Conservation (phyloP, 345 rosid species). For the Capsella bursapastoris region DNA sequence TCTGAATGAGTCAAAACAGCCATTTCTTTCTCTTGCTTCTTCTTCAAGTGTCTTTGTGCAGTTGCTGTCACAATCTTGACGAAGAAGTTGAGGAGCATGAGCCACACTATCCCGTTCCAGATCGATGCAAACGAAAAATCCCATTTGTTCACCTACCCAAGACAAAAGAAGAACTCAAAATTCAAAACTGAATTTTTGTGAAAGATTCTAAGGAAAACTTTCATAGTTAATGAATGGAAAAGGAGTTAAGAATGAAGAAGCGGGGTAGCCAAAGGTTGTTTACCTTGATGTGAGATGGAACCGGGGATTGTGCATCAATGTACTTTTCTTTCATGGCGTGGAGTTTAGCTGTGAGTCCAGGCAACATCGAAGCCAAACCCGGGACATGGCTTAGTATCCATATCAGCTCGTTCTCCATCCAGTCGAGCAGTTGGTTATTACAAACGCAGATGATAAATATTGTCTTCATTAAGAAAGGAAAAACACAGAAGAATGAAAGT, state of each 20-base stretch:
- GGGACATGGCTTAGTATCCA: slow-evolving; percentile 83
- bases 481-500: slow-evolving; percentile 16
- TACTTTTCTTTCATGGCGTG: slow-evolving; percentile 68
- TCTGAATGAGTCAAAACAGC: slow-evolving; percentile 49
- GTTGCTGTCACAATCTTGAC: slow-evolving; percentile 80
- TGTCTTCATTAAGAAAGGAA: slow-evolving; percentile 51
- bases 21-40: slow-evolving; percentile 73
- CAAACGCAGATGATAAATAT: slow-evolving; percentile 89
- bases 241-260: background rate
- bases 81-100: slow-evolving; percentile 89
- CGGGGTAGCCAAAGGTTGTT: background rate
- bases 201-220: background rate
- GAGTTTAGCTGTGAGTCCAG: slow-evolving; percentile 63
- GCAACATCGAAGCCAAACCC: slow-evolving; percentile 65
- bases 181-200: background rate
- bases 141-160: slow-evolving; percentile 73
- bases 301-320: slow-evolving; percentile 58
- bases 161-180: background rate
- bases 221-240: background rate
- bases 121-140: slow-evolving; percentile 75
- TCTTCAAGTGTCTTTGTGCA: slow-evolving; percentile 73
- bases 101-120: slow-evolving; percentile 97
- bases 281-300: slow-evolving; percentile 68
- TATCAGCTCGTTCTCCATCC: slow-evolving; percentile 93
- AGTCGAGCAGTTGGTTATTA: slow-evolving; percentile 89